These are phyloP conservation scores for Ustanciosporium gigantosporum DNA, from an alignment of 1,284 basidiomycete species.

Conservation along the genomic window DNA sequence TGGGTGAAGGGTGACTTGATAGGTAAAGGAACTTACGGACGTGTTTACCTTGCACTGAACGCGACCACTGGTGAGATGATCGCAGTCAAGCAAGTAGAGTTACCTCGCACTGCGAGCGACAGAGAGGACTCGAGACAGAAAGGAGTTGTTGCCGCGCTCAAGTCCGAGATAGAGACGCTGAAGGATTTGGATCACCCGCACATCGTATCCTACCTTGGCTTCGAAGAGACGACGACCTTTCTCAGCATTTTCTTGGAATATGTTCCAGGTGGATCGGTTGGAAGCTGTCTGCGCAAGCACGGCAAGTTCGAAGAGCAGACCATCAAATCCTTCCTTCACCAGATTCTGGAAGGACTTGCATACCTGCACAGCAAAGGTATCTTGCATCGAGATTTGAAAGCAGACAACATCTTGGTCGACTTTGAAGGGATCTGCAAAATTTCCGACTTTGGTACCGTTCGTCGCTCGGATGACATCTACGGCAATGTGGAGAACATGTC, in stretches of 20 bases:
- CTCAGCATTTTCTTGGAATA: conserved; percentile 88
- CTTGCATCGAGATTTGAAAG: conserved; percentile 93
- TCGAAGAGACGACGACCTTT: conserved; percentile 83
- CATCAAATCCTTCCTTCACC: conserved; percentile 86
- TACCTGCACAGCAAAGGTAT: conserved; percentile 92
- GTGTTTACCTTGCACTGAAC: conserved; percentile 93
- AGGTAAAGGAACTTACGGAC: conserved; percentile 93
- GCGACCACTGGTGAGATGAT: conserved; percentile 99
- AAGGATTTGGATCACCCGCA: conserved; percentile 96
- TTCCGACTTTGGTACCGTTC: conserved; percentile 77
- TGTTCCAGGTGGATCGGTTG: conserved; percentile 89
- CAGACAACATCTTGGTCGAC: conserved; percentile 97
- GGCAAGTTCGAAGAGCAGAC: conserved; percentile 91
- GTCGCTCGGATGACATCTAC: conserved; percentile 71
- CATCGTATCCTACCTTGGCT: conserved; percentile 92
- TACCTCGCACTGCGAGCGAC: conserved; percentile 86
- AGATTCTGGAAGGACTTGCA: conserved; percentile 88
- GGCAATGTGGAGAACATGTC: conserved; percentile 73
- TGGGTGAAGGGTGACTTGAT: conserved; percentile 98
- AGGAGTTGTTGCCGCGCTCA: conserved; percentile 84
- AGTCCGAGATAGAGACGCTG: conserved; percentile 87
- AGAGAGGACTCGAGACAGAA: conserved; percentile 83
- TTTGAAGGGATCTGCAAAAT: conserved; percentile 93
- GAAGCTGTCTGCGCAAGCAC: conserved; percentile 86
- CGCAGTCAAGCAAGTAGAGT: conserved; percentile 98